phyloP scores from a whole-genome alignment of 805 yeast genomes.

The Candida silvatica region DNA sequence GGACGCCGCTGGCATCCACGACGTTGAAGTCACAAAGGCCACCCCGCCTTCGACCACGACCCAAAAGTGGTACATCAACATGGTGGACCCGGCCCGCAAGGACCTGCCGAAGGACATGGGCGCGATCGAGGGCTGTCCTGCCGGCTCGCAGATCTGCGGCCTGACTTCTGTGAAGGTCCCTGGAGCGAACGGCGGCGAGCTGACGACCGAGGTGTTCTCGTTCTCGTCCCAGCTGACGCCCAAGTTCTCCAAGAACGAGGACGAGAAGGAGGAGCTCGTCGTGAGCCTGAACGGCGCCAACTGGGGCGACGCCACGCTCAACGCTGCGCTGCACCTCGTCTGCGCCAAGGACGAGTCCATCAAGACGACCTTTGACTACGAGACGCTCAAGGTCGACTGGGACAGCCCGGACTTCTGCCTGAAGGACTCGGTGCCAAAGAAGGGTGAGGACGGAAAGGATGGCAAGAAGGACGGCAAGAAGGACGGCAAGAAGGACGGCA shows the following conservation, averaged over 20 bases:
- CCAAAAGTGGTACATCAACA: constrained; percentile 59
- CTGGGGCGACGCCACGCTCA: constrained; percentile 54
- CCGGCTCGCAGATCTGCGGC: constrained; percentile 74
- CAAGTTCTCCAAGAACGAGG: constrained; percentile 23
- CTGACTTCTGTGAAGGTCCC: constrained; percentile 46
- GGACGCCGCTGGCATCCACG: constrained; percentile 40
- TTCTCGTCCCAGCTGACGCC: constrained; percentile 35
- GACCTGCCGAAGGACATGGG: constrained; percentile 22
- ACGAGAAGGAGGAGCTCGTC: constrained; percentile 12
- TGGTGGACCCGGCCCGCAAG: constrained; percentile 39
- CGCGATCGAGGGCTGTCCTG: constrained; percentile 46
- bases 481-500: constrained; percentile 13
- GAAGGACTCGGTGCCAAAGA: not conserved
- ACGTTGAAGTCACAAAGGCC: constrained; percentile 29
- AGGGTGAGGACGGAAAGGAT: constrained; percentile 17
- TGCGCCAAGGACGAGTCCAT: constrained; percentile 32
- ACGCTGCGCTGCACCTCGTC: constrained; percentile 36
- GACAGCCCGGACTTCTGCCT: constrained; percentile 10
- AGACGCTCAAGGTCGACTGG: constrained; percentile 19
- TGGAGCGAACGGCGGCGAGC: constrained; percentile 27
- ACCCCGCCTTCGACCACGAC: constrained; percentile 78
- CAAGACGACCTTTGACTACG: constrained; percentile 29
- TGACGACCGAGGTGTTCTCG: constrained; percentile 56
- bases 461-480: constrained; percentile 12
- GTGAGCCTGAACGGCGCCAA: constrained; percentile 40